Conservation (phyloP, 2,329 filamentous ascomycete species). For the Nannizziopsis arthrosporioides region DNA sequence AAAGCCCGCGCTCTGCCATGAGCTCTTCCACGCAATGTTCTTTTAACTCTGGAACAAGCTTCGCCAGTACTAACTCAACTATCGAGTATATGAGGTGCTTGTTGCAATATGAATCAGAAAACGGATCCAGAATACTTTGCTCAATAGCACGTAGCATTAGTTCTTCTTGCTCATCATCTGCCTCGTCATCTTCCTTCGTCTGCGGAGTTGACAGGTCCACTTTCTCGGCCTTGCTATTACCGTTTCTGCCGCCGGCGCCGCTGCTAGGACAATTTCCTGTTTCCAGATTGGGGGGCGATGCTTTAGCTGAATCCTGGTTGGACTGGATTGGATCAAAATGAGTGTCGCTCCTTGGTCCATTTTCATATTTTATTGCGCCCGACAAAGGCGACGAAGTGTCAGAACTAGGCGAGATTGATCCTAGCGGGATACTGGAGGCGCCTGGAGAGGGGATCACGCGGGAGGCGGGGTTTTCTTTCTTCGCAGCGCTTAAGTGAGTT, state of each 20-base stretch:
- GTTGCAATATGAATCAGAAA: conserved; percentile 79
- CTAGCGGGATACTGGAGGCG: conserved; percentile 2
- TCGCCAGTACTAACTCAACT: conserved; percentile 69
- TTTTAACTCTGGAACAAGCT: conserved; percentile 70
- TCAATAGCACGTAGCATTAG: conserved; percentile 49
- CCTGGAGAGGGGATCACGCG: neutral
- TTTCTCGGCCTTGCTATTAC: conserved; percentile 4
- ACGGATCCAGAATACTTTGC: conserved; percentile 55
- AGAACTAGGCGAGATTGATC: neutral
- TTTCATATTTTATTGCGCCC: conserved; percentile 10
- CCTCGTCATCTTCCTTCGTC: conserved; percentile 32
- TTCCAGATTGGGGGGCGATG: neutral
- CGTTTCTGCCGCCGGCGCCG: neutral
- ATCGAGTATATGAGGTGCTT: conserved; percentile 78
- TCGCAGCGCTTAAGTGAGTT: conserved; percentile 6
- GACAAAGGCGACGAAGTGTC: conserved; percentile 6
- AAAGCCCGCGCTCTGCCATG: conserved; percentile 55
- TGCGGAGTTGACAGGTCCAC: conserved; percentile 9
- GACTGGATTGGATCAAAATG: conserved; percentile 12
- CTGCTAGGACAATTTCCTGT: neutral
- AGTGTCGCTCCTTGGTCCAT: conserved; percentile 4
- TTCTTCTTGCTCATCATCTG: conserved; percentile 35
- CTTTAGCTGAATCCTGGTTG: conserved; percentile 6
- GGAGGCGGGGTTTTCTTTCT: conserved; percentile 4
- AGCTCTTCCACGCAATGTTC: conserved; percentile 61